Conservation (phyloP, 352 stramenopile species). For the Phytophthora pistaciae region DNA sequence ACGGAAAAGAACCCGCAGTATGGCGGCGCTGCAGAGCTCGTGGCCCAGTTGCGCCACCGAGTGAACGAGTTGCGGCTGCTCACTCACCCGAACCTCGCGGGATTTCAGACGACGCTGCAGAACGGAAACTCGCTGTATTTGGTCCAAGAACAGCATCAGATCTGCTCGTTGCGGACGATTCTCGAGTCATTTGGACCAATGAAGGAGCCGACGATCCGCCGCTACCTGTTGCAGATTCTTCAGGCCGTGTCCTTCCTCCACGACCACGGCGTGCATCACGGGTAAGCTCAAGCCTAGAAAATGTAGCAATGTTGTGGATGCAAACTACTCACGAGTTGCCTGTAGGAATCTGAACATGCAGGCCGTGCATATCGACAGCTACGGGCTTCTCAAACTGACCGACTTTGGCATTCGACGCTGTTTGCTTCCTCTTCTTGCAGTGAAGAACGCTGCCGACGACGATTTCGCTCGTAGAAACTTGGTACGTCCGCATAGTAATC, state of each 20-base stretch:
- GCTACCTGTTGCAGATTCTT: constrained; percentile 71
- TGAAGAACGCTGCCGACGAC: not conserved
- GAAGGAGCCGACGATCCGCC: constrained; percentile 76
- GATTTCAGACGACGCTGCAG: constrained; percentile 50
- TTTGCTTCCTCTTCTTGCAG: constrained; percentile 21
- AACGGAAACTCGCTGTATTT: constrained; percentile 44
- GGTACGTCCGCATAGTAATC: constrained; percentile 6
- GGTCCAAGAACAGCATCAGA: constrained; percentile 44
- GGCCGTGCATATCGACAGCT: constrained; percentile 69
- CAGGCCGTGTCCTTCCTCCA: constrained; percentile 65
- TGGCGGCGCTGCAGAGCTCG: constrained; percentile 3
- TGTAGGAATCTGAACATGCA: constrained; percentile 54
- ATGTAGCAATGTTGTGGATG: not conserved
- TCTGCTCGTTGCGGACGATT: constrained; percentile 66
- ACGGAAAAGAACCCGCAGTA: constrained; percentile 10
- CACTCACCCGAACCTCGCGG: constrained; percentile 52
- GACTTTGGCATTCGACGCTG: constrained; percentile 54
- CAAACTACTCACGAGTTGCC: not conserved
- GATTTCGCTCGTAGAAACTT: constrained; percentile 17
- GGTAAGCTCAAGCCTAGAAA: constrained; percentile 32
- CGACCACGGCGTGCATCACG: constrained; percentile 49
- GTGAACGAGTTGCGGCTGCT: constrained; percentile 55
- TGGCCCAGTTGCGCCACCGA: constrained; percentile 32
- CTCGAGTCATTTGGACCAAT: constrained; percentile 75
- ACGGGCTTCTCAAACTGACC: constrained; percentile 58